Conservation (phyloP, 495 filamentous ascomycete genomes). For the Cenococcum geophilum region DNA sequence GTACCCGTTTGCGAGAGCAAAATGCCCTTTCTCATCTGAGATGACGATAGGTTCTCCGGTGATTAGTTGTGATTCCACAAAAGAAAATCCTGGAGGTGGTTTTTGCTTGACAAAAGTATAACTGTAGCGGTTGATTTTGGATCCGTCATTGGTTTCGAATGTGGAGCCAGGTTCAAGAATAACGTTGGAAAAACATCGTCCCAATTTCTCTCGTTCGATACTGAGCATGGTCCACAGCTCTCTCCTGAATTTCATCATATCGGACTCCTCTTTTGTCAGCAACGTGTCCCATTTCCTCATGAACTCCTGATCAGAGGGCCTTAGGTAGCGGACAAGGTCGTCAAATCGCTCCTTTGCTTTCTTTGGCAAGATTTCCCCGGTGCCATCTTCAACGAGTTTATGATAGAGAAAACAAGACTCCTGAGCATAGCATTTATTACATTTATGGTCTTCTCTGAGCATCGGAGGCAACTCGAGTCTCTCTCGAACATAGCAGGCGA, state of each 20-base stretch:
- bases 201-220: constrained; percentile 76
- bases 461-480: constrained; percentile 75
- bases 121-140: constrained; percentile 82
- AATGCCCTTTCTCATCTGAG: constrained; percentile 93
- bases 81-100: constrained; percentile 57
- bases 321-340: constrained; percentile 67
- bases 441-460: constrained; percentile 70
- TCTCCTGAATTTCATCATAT: constrained; percentile 70
- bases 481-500: constrained; percentile 78
- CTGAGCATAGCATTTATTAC: constrained; percentile 80
- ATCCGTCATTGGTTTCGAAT: constrained; percentile 55
- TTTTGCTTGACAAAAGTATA: constrained; percentile 75
- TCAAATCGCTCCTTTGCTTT: constrained; percentile 69
- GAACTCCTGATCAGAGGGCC: constrained; percentile 65
- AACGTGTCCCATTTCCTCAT: constrained; percentile 92
- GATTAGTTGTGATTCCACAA: constrained; percentile 83
- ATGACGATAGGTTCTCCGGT: constrained; percentile 89
- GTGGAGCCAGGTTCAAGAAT: constrained; percentile 73
- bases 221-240: constrained; percentile 96
- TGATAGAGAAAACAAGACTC: constrained; percentile 89
- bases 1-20: constrained; percentile 86
- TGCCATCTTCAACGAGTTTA: constrained; percentile 78
- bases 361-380: constrained; percentile 61
- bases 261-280: constrained; percentile 88
- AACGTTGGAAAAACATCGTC: constrained; percentile 68